Conservation (phyloP, 495 filamentous ascomycete species). For the Rostrohypoxylon terebratum region DNA sequence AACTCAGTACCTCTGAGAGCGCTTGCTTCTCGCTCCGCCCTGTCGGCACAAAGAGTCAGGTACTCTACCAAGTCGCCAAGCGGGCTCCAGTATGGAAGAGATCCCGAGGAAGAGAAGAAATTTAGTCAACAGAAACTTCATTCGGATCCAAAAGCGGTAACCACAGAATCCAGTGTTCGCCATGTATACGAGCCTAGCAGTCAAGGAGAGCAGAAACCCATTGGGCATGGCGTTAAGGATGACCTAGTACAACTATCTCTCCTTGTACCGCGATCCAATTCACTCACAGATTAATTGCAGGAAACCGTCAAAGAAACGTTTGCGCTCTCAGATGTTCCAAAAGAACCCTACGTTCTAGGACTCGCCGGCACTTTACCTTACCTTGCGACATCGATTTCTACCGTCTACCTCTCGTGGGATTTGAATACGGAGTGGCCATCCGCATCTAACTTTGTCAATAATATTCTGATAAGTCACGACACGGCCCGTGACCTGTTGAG, state of each 20-base stretch:
- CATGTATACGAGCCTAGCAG: conserved; percentile 61
- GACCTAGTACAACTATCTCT: conserved; percentile 74
- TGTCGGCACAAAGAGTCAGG: conserved; percentile 40
- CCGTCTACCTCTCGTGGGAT: conserved; percentile 87
- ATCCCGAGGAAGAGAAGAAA: conserved; percentile 65
- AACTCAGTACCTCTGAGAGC: background rate
- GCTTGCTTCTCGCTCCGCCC: conserved; percentile 25
- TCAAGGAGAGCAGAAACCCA: conserved; percentile 59
- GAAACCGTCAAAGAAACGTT: conserved; percentile 90
- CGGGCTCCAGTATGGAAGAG: conserved; percentile 56
- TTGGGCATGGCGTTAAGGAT: conserved; percentile 73
- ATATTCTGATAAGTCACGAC: conserved; percentile 71
- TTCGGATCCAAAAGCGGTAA: conserved; percentile 68
- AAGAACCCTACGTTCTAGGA: conserved; percentile 82
- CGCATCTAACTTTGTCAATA: conserved; percentile 64
- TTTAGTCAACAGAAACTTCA: conserved; percentile 63
- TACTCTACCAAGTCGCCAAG: conserved; percentile 47
- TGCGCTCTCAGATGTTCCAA: conserved; percentile 78
- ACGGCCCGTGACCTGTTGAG: conserved; percentile 80
- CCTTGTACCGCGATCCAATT: background rate
- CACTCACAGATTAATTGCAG: conserved; percentile 57
- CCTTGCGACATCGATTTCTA: conserved; percentile 84
- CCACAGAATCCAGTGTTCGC: conserved; percentile 66
- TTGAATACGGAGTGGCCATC: conserved; percentile 75
- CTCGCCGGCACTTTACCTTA: conserved; percentile 93